Evolutionary conservation across 2,329 filamentous ascomycete species (phyloP).

Genomic region (Emergomyces africanus): DNA sequence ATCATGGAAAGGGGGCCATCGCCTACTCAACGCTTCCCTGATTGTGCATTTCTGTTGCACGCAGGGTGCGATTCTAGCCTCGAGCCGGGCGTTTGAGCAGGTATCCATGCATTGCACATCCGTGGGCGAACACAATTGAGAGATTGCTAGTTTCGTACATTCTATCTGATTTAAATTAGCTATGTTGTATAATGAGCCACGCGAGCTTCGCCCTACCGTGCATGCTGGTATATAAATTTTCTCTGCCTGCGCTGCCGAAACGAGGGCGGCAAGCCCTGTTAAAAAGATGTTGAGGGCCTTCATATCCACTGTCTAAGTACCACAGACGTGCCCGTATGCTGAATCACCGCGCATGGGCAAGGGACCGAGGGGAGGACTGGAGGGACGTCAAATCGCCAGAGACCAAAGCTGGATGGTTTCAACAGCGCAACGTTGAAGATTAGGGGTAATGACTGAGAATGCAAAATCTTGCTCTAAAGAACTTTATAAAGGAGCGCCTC

Average conservation of each 20-base stretch:
- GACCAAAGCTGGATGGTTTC: neutral
- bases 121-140: neutral
- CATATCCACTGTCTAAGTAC: neutral
- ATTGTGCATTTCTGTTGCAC: neutral
- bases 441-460: neutral
- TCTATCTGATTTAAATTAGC: neutral
- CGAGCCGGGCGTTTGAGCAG: neutral
- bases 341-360: neutral
- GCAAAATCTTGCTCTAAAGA: neutral
- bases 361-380: neutral
- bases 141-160: slow-evolving; percentile 1
- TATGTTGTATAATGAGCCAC: neutral
- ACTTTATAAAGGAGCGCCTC: neutral
- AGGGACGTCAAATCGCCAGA: neutral
- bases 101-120: neutral
- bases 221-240: neutral
- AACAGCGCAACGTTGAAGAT: neutral
- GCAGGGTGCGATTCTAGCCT: neutral
- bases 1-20: neutral
- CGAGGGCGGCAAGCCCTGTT: neutral
- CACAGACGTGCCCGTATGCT: neutral
- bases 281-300: neutral
- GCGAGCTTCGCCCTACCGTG: neutral
- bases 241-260: neutral
- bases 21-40: neutral